A percentile compares a stretch with the other conserved stretches of the same genome.
Evolutionary conservation across 2,329 filamentous ascomycete species (phyloP).

Genomic region (Fonsecaea pugnacius): DNA sequence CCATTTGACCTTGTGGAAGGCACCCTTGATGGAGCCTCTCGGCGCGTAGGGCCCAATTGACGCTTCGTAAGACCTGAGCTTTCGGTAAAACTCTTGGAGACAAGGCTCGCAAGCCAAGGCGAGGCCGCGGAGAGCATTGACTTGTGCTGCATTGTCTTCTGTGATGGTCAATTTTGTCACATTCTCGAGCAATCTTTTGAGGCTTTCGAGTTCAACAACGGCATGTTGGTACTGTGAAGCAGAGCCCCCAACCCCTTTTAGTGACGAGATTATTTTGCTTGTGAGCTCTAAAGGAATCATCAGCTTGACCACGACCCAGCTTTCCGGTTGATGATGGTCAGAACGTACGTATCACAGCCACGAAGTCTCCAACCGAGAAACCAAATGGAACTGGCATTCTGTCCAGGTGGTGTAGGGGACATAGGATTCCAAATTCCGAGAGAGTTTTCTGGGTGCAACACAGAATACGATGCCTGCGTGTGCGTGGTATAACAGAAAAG

Average conservation of each 20-base stretch:
- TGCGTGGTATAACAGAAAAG: background rate
- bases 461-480: background rate
- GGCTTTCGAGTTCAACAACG: constrained; percentile 35
- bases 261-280: constrained; percentile 35
- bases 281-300: constrained; percentile 31
- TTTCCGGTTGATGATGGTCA: background rate
- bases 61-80: constrained; percentile 36
- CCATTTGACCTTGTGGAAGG: constrained; percentile 35
- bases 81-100: constrained; percentile 36
- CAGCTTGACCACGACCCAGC: background rate
- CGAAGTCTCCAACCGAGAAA: constrained; percentile 40
- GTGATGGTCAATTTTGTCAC: constrained; percentile 35
- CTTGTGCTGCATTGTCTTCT: constrained; percentile 36
- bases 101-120: constrained; percentile 37
- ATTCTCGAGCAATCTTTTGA: constrained; percentile 32
- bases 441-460: background rate
- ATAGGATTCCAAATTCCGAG: background rate
- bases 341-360: constrained; percentile 36
- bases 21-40: background rate
- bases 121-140: constrained; percentile 39
- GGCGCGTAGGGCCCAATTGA: constrained; percentile 32
- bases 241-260: constrained; percentile 36
- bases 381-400: constrained; percentile 26
- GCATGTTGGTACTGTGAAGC: constrained; percentile 37
- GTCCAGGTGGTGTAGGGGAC: background rate